phyloP scores from a whole-genome alignment of 768 basidiomycete genomes.

The Pholiota conissans region DNA sequence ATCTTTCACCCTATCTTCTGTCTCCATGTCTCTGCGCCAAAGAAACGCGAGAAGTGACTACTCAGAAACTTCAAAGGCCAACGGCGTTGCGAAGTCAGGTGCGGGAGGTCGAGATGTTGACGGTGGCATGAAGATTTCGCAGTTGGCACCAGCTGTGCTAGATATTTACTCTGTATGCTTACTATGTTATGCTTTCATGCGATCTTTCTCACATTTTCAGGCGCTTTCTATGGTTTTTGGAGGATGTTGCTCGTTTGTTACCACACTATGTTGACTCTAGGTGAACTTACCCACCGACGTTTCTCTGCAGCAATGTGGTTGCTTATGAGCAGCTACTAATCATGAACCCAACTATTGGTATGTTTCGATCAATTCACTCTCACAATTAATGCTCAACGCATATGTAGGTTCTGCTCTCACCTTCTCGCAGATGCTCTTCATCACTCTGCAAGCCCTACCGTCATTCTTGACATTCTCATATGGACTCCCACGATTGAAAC shows the following conservation, averaged over 20 bases:
- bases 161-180: conserved; percentile 35
- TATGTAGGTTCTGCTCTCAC: conserved; percentile 74
- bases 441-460: conserved; percentile 66
- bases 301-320: conserved; percentile 63
- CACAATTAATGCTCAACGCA: conserved; percentile 3
- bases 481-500: conserved; percentile 51
- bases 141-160: conserved; percentile 32
- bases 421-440: conserved; percentile 82
- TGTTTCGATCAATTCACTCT: conserved; percentile 9
- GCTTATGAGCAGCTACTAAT: conserved; percentile 74
- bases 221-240: conserved; percentile 70
- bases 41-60: conserved; percentile 13
- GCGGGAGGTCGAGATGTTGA: background rate
- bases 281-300: background rate
- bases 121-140: conserved; percentile 7
- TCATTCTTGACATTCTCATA: conserved; percentile 50
- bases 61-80: conserved; percentile 1
- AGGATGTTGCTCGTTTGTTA: conserved; percentile 79
- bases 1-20: background rate
- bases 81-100: background rate
- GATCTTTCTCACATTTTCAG: conserved; percentile 19
- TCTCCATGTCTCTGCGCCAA: conserved; percentile 20
- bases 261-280: background rate
- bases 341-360: conserved; percentile 68
- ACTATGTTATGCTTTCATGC: background rate